Evolutionary conservation across 2,329 filamentous ascomycete species (phyloP), one percentile per base, ranked within the genome.

Genomic region (Bipolaris cookei): DNA sequence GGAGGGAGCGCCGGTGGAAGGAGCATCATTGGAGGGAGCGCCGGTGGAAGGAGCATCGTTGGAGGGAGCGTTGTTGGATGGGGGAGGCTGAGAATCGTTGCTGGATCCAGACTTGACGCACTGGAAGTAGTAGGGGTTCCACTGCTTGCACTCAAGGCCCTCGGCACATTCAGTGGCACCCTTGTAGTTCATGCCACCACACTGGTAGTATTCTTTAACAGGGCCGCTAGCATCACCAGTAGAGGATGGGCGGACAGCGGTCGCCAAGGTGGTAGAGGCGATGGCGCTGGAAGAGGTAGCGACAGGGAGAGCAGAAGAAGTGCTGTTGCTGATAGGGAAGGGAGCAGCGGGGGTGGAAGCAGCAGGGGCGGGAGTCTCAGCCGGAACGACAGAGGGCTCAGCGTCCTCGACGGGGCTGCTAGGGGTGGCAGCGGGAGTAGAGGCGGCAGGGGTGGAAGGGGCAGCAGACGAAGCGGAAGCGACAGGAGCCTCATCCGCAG

Each of bases 41-140:
- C 13, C 14, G 20, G 14, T 43, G 7, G 54, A n/a, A 21, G 35
- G 28, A 32, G 43, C 35, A 4, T 10, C 23, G 7, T 25, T 39
- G 25, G 47, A 38, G 13, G 34, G 28, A 34, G 34, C 34, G 23
- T 32, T 25, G 21, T 47, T 44, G 21, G 41, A 41, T 25, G 39
- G 32, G 39, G 56, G 46, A 16, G 59, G 37, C 39, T 59, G 45
- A 11, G 60, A 37, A 28, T 51, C 59, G 44, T 61, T 59, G 58
- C 55, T 54, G 23, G 60, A 53, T 37, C 45, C 51, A 14, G 62
- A 32, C 54, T 65, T 48, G 32, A 72, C 25, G 65, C 81, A 82
- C 73, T 82, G 81, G 38, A 63, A 76, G 72, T 82, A 82, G 64
- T 76, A 82, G 1, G 71, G 65, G 71, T 82, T 82, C 55, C 59